phyloP scores from a whole-genome alignment of 164 flowering plant species.

The Nymphaea colorata region DNA sequence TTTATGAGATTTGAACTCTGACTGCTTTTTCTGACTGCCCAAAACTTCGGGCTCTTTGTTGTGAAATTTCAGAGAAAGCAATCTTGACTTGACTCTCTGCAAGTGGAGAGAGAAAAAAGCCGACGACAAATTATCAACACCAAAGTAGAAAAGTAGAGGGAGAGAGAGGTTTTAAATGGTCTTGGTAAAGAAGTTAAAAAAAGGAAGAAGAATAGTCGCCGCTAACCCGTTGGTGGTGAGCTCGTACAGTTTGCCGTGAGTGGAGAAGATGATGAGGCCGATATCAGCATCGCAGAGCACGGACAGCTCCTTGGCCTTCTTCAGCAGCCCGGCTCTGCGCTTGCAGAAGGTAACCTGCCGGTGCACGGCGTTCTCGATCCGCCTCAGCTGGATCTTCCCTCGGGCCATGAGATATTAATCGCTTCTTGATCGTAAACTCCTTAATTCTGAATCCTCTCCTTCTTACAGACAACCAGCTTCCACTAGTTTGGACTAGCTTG shows the following conservation, averaged over 20 bases:
- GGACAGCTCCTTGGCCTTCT: constrained; percentile 93
- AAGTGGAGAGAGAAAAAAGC: no score
- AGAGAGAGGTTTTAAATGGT: background rate
- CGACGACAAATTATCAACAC: no score
- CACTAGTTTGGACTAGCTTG: constrained; percentile 99
- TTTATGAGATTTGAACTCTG: no score
- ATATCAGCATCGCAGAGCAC: constrained; percentile 82
- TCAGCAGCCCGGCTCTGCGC: constrained; percentile 71
- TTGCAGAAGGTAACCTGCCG: constrained; percentile 87
- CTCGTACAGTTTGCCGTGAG: constrained; percentile 74
- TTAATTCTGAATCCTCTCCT: no score
- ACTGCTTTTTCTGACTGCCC: no score
- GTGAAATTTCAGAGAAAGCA: no score
- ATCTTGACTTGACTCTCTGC: no score
- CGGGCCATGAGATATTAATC: constrained; percentile 32
- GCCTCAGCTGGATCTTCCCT: constrained; percentile 75
- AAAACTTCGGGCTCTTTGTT: no score
- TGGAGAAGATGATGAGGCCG: constrained; percentile 65
- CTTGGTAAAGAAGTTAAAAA: background rate
- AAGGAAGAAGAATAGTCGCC: background rate
- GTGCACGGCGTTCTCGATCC: constrained; percentile 74
- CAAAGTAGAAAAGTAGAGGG: no score
- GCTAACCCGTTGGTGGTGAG: constrained; percentile 62
- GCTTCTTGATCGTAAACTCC: no score
- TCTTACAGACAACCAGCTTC: constrained; percentile 54